Evolutionary conservation across 106 monocot species (phyloP).

Genomic region (Dendrobium chrysotoxum): DNA sequence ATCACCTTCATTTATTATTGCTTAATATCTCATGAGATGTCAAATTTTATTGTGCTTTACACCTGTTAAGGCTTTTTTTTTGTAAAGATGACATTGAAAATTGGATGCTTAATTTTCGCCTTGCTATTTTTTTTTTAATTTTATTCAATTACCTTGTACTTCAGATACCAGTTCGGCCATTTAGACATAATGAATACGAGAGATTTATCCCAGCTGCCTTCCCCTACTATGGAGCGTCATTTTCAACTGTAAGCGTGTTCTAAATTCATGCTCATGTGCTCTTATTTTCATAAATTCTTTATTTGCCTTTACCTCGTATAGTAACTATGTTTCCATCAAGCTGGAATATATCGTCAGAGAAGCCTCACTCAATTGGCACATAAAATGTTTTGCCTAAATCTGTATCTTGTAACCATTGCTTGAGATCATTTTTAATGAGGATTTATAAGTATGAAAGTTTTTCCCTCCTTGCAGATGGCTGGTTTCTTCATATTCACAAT

Average conservation of each 20-base stretch:
- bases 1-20: background rate
- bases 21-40: background rate
- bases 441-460: background rate
- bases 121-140: background rate
- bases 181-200: constrained; percentile 91
- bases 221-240: constrained; percentile 88
- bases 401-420: background rate
- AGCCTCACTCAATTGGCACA: background rate
- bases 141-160: background rate
- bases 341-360: background rate
- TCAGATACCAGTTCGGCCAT: constrained; percentile 92
- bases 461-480: constrained; percentile 62
- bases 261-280: background rate
- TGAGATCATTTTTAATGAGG: background rate
- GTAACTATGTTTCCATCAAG: no score
- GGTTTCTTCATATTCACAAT: constrained; percentile 79
- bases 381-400: background rate
- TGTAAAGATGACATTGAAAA: no score
- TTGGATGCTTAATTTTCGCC: no score
- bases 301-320: background rate
- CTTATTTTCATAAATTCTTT: background rate
- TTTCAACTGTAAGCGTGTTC: constrained; percentile 72
- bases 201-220: constrained; percentile 87
- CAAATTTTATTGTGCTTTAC: no score
- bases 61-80: no score